Base-by-base conservation (phyloP, 2,329 filamentous ascomycete genomes). In the Exserohilum rostratum region DNA sequence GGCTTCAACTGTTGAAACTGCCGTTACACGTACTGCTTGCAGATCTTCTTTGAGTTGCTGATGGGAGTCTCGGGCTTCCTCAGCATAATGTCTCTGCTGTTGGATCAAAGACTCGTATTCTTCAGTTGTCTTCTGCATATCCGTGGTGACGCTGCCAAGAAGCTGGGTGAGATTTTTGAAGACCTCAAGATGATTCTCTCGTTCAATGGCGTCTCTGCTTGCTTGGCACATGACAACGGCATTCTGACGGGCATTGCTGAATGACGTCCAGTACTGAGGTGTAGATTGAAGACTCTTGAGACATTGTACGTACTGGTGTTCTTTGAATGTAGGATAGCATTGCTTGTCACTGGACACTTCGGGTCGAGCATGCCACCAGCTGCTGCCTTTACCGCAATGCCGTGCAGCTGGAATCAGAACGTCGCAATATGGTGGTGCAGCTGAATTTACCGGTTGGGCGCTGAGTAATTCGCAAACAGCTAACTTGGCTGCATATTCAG, bases 251-350 rank as follows among this genome's bases (percentile, higher is more conserved):
- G 79, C 83, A 69, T 86, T 87, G 61, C 83, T 85, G 74, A 86
- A 89, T 20, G 85, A 87, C 1, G 80, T 87, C 85, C 86, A 89
- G 68, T 79, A 83, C 39, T 85, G 84, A 1, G 82, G 79, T 20
- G 81, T 78, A 15, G 79, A 78, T 40, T 82, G 80, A 1, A 89
- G 70, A 4, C 79, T 79, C 40, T 74, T 77, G 4, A 87, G 72
- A 61, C 87, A 90, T 9, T 74, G 64, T 40, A 78, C 75, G 20
- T 87, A 68, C 40, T 78, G 63, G 12, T 62, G 46, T 5, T 68
- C 64, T 22, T 67, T 76, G 29, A 69, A 55, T 1, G 66, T 58
- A 0, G 70, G 70, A 33, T 77, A 77, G 55, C 75, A 77, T 5
- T 70, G 60, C 34, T 68, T 67, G 18, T 67, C 60, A 11, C 39